Conservation (phyloP, 2,329 filamentous ascomycete species). For the Fusarium tanahbumbuense region DNA sequence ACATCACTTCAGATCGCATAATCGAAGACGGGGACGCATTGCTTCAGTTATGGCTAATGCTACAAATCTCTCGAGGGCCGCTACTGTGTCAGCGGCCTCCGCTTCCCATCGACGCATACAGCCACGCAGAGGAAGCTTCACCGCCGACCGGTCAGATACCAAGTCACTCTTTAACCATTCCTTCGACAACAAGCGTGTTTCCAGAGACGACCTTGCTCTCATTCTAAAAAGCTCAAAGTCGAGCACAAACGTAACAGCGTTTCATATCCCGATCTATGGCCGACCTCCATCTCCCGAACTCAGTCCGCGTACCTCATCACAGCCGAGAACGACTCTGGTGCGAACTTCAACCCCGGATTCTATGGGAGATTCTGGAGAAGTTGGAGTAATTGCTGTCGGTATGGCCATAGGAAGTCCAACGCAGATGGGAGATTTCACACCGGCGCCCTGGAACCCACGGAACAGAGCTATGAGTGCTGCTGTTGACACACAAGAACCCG, state of each 20-base stretch:
- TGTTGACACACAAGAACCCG: slow-evolving; percentile 28
- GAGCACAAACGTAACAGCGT: slow-evolving; percentile 51
- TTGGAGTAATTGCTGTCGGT: slow-evolving; percentile 67
- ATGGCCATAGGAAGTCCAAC: slow-evolving; percentile 79
- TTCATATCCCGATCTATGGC: slow-evolving; percentile 56
- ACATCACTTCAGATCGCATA: slow-evolving; percentile 3
- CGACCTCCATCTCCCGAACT: slow-evolving; percentile 58
- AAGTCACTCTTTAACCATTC: slow-evolving; percentile 33
- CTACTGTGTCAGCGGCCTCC: slow-evolving; percentile 40
- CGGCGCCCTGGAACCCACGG: slow-evolving; percentile 48
- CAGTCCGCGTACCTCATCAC: slow-evolving; percentile 51
- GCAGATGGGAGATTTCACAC: slow-evolving; percentile 50
- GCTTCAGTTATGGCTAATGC: slow-evolving; percentile 35
- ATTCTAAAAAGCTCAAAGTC: slow-evolving; percentile 45
- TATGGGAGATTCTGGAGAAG: slow-evolving; percentile 49
- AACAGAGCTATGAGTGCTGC: slow-evolving; percentile 43
- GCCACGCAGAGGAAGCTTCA: slow-evolving; percentile 42
- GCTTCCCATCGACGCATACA: slow-evolving; percentile 14
- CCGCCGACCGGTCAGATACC: slow-evolving; percentile 35
- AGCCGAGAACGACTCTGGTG: slow-evolving; percentile 49
- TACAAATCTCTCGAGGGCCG: slow-evolving; percentile 42
- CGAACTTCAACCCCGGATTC: slow-evolving; percentile 59
- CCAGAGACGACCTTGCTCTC: slow-evolving; percentile 57
- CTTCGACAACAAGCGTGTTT: slow-evolving; percentile 58
- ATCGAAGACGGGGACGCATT: slow-evolving; percentile 7